A percentile compares a stretch with the other conserved stretches of the same genome.
These are phyloP conservation scores for Penicillium soppii DNA, from an alignment of 495 filamentous ascomycete species.

Conservation along the genomic window DNA sequence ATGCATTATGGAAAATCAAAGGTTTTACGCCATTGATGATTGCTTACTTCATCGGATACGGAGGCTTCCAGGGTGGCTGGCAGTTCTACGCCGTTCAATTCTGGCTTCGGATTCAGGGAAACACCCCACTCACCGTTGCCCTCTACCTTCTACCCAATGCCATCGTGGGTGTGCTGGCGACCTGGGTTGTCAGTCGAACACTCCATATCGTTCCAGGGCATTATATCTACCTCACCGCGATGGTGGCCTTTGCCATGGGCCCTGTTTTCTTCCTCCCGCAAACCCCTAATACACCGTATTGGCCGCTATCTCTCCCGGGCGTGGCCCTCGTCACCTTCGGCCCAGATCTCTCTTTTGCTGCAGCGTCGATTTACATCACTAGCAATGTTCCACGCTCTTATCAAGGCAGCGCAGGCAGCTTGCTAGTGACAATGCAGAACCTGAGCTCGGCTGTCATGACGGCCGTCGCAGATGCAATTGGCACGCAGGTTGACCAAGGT, in stretches of 20 bases:
- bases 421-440: conserved; percentile 37
- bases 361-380: conserved; percentile 35
- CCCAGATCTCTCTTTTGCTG: conserved; percentile 33
- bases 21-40: conserved; percentile 50
- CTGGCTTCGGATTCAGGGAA: conserved; percentile 45
- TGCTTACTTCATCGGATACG: conserved; percentile 50
- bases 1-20: conserved; percentile 33
- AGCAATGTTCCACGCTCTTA: conserved; percentile 34
- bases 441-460: conserved; percentile 44
- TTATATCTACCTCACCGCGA: conserved; percentile 43
- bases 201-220: conserved; percentile 48
- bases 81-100: conserved; percentile 55
- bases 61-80: conserved; percentile 46
- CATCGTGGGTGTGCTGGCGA: conserved; percentile 43
- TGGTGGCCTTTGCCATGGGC: conserved; percentile 33
- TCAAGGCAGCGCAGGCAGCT: conserved; percentile 34
- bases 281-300: conserved; percentile 27
- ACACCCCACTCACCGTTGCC: conserved; percentile 35
- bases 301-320: conserved; percentile 31
- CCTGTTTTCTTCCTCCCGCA: conserved; percentile 36
- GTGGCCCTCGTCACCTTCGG: conserved; percentile 33
- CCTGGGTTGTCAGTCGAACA: conserved; percentile 45
- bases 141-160: conserved; percentile 47
- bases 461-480: conserved; percentile 44
- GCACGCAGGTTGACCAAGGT: conserved; percentile 35